Evolutionary conservation across 2,329 filamentous ascomycete species (phyloP).

Genomic region (Aspergillus japonicus): DNA sequence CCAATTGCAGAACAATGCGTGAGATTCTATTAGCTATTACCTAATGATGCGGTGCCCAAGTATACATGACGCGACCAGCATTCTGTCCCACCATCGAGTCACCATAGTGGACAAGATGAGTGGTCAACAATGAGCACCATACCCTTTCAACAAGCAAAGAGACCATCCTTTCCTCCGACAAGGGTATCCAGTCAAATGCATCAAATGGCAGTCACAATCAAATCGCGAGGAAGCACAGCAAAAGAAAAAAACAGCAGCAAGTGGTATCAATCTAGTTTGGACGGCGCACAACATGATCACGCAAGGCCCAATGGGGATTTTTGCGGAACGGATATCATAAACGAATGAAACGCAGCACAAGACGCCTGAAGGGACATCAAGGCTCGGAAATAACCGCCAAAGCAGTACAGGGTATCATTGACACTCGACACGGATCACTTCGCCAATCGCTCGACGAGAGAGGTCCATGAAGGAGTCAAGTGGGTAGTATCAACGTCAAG

Average conservation of each 20-base stretch:
- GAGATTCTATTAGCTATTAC: slow-evolving; percentile 41
- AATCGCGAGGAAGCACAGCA: slow-evolving; percentile 26
- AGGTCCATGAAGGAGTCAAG: slow-evolving; percentile 24
- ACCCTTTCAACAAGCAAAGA: slow-evolving; percentile 23
- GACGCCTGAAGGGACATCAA: slow-evolving; percentile 19
- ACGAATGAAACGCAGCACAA: slow-evolving; percentile 31
- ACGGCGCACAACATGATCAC: slow-evolving; percentile 29
- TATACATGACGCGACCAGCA: slow-evolving; percentile 20
- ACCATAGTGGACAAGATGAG: slow-evolving; percentile 23
- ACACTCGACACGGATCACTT: slow-evolving; percentile 18
- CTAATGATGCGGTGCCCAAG: slow-evolving; percentile 31
- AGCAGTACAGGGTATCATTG: slow-evolving; percentile 35
- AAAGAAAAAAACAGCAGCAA: slow-evolving; percentile 36
- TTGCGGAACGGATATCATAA: slow-evolving; percentile 37
- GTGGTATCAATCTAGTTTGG: slow-evolving; percentile 40
- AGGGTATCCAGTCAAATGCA: slow-evolving; percentile 38
- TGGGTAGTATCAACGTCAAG: slow-evolving; percentile 20
- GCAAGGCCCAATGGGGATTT: slow-evolving; percentile 24
- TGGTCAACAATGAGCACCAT: slow-evolving; percentile 18
- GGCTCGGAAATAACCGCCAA: slow-evolving; percentile 28
- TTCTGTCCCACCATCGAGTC: slow-evolving; percentile 20
- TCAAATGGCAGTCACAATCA: slow-evolving; percentile 24
- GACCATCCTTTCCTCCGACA: slow-evolving; percentile 29
- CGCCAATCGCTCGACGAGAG: slow-evolving; percentile 11
- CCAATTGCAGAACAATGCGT: slow-evolving; percentile 23